Conservation (phyloP, 805 yeast species). For the Barnettozyma sucrosica region DNA sequence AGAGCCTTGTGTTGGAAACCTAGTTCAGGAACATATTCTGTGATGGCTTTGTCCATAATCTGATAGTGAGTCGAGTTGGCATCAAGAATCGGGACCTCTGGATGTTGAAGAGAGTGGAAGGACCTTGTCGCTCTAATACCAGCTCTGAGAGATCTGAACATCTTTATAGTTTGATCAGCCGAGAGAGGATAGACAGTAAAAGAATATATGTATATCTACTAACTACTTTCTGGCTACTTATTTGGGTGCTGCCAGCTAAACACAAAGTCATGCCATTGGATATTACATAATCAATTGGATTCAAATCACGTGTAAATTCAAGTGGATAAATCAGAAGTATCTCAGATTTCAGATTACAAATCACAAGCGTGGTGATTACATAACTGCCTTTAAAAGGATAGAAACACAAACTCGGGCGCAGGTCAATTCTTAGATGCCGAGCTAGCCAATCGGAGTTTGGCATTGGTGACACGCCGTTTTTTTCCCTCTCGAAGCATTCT, state of each 20-base stretch:
- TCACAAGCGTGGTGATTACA: neutral
- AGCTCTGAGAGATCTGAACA: neutral
- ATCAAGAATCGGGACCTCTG: constrained; percentile 16
- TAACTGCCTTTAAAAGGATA: neutral
- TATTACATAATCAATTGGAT: too few relatives aligned
- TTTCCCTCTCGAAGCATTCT: neutral
- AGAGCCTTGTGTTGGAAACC: constrained; percentile 50
- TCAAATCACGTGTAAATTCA: too few relatives aligned
- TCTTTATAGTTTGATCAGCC: neutral
- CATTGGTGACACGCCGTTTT: neutral
- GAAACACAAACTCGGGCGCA: too few relatives aligned
- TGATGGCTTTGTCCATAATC: constrained; percentile 34
- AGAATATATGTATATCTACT: too few relatives aligned
- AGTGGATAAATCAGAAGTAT: too few relatives aligned
- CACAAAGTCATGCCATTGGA: too few relatives aligned
- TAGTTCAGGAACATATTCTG: constrained; percentile 37
- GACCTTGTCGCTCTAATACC: neutral
- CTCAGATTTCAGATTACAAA: too few relatives aligned
- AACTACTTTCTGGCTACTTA: too few relatives aligned
- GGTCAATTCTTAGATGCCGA: neutral
- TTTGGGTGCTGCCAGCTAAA: too few relatives aligned
- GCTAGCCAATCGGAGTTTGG: constrained; percentile 5
- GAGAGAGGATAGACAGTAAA: neutral
- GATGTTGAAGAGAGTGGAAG: constrained; percentile 29
- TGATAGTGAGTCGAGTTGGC: constrained; percentile 33